These are phyloP conservation scores for Teunomyces stri DNA, from an alignment of 805 yeast species.

Conservation along the genomic window DNA sequence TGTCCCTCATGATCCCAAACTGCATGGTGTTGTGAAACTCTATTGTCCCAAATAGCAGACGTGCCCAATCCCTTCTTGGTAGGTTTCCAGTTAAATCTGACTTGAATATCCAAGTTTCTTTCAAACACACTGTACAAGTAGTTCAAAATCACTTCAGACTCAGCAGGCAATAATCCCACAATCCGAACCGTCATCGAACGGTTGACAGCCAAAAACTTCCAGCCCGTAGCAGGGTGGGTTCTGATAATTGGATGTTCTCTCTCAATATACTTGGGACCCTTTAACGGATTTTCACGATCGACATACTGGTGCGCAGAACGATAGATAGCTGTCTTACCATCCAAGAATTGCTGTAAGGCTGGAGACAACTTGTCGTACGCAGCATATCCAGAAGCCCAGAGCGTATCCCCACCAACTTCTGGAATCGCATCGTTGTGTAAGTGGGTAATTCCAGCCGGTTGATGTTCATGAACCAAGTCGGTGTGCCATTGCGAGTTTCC, in stretches of 20 bases:
- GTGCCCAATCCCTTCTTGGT: slow-evolving; percentile 14
- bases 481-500: slow-evolving; percentile 35
- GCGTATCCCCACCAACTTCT: slow-evolving; percentile 52
- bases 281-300: slow-evolving; percentile 33
- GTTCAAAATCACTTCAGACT: slow-evolving; percentile 16
- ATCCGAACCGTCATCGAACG: slow-evolving; percentile 29
- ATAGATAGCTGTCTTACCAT: slow-evolving; percentile 49
- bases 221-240: slow-evolving; percentile 35
- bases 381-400: slow-evolving; percentile 56
- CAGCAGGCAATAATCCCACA: slow-evolving; percentile 29
- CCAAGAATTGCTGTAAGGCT: slow-evolving; percentile 48
- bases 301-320: slow-evolving; percentile 40
- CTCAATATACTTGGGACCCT: slow-evolving; percentile 27
- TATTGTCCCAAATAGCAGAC: slow-evolving; percentile 60
- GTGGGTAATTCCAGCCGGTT: slow-evolving; percentile 39
- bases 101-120: slow-evolving; percentile 18
- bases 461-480: slow-evolving; percentile 35
- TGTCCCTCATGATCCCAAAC: slow-evolving; percentile 48
- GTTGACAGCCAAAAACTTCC: slow-evolving; percentile 31
- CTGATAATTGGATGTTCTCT: slow-evolving; percentile 31
- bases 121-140: slow-evolving; percentile 14
- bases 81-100: slow-evolving; percentile 18
- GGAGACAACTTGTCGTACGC: slow-evolving; percentile 57
- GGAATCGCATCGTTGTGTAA: slow-evolving; percentile 36
- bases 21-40: slow-evolving; percentile 53